Evolutionary conservation across 73 alveolate genomes (phyloP), one percentile per base, ranked within the genome.

Genomic region (Paramecium bursaria): DNA sequence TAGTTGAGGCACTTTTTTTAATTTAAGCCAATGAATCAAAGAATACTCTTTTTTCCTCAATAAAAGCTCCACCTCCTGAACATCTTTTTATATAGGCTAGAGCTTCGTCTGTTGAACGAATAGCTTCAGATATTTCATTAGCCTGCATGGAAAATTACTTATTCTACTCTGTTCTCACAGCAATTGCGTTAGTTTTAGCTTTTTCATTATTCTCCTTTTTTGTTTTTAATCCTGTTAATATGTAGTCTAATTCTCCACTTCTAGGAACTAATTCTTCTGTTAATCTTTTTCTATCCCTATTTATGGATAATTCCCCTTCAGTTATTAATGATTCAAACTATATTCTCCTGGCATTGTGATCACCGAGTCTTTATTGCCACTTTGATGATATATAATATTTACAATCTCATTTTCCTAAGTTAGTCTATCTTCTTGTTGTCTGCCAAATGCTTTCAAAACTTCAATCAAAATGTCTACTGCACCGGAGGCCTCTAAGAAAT

Each of bases 401-500:
- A 67, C 82, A 42, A 67, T 67, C 4, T 53, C 21, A 26, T 67
- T 67, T 67, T 67, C 82, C 44, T 67, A 42, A 21, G 26, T 33
- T 17, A 67, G 21, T 67, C 82, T 31, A 3, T 67, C 82, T 39
- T 67, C 82, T 42, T 67, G 21, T 67, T 67, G 44, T 31, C 82
- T 42, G 26, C 82, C 82, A 35, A 67, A 67, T 0, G 82, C 82
- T 42, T 67, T 67, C 6, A 67, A 46, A 67, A 67, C 82, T 67
- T 67, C 82, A 27, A 42, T 67, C 82, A 67, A 67, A 14, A 67
- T 42, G 11, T 67, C 82, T 33, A 67, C 82, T 25, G 82, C 82
- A 21, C 82, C 82, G 21, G 82, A 67, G 21, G 82, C 82, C 82
- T 67, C 82, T 67, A 67, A 67, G 33, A 25, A 30, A 30, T 67